These are phyloP conservation scores for Tolypocladium sp. DNA, from an alignment of 2,329 filamentous ascomycete genomes.

Conservation along the genomic window DNA sequence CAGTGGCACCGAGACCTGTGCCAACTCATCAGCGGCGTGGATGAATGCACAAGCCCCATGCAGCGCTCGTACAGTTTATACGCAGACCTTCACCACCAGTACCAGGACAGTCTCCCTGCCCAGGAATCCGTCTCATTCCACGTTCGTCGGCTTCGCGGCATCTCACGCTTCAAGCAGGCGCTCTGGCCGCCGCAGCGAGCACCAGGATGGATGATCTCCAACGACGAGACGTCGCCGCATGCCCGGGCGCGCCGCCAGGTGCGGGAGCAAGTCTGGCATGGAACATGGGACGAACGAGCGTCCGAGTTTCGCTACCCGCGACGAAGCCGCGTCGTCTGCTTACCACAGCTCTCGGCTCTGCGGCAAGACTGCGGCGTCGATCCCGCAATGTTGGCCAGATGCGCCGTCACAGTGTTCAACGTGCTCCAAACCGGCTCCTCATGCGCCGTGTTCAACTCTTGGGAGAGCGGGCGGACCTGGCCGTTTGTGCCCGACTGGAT, in stretches of 20 bases:
- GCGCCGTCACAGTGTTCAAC: slow-evolving; percentile 24
- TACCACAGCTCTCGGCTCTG: slow-evolving; percentile 15
- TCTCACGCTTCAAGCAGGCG: slow-evolving; percentile 19
- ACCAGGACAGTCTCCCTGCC: slow-evolving; percentile 17
- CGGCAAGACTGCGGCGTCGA: slow-evolving; percentile 10
- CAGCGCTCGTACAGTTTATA: slow-evolving; percentile 20
- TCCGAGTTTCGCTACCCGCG: slow-evolving; percentile 19
- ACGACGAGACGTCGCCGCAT: slow-evolving; percentile 13
- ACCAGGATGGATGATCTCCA: slow-evolving; percentile 23
- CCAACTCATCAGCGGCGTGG: slow-evolving; percentile 14
- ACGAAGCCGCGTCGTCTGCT: slow-evolving; percentile 16
- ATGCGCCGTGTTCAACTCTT: slow-evolving; percentile 22
- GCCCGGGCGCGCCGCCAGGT: slow-evolving; percentile 9
- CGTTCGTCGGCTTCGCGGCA: slow-evolving; percentile 20
- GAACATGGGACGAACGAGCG: slow-evolving; percentile 15
- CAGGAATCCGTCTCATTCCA: slow-evolving; percentile 18
- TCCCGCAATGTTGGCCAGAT: slow-evolving; percentile 19
- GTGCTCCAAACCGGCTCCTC: slow-evolving; percentile 19
- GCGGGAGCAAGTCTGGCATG: slow-evolving; percentile 18
- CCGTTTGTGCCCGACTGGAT: slow-evolving; percentile 27
- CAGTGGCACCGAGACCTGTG: slow-evolving; percentile 24
- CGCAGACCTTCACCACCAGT: slow-evolving; percentile 20
- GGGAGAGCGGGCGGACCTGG: slow-evolving; percentile 25
- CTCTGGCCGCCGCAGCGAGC: slow-evolving; percentile 23
- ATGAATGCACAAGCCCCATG: slow-evolving; percentile 6